Percentiles rank a stretch among this genome's conserved stretches.
phyloP scores from a whole-genome alignment of 192 early-diverging fungal genomes.

The Dissophora globulifera region DNA sequence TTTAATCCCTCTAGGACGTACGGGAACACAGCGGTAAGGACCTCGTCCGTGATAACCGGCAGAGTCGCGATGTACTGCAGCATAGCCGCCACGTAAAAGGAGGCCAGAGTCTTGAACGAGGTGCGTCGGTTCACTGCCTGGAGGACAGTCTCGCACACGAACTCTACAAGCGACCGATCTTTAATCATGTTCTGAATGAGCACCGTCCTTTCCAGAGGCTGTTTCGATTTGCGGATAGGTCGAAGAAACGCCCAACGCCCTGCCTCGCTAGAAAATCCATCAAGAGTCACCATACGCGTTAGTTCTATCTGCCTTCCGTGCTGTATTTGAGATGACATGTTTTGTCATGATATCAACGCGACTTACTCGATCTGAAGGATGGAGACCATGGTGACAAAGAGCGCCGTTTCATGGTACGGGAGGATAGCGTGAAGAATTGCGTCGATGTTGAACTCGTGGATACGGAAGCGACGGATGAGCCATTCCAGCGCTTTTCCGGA shows the following conservation, averaged over 20 bases:
- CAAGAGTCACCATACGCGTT: not conserved
- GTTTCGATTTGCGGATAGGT: conserved; percentile 61
- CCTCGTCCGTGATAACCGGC: conserved; percentile 62
- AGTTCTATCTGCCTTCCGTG: too few relatives aligned
- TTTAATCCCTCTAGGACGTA: conserved; percentile 64
- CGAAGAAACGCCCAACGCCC: conserved; percentile 70
- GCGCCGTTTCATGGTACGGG: conserved; percentile 94
- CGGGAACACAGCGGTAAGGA: conserved; percentile 68
- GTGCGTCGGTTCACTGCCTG: conserved; percentile 44
- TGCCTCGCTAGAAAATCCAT: conserved; percentile 44
- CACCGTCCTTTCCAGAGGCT: conserved; percentile 74
- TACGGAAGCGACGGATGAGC: conserved; percentile 86
- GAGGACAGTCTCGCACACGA: conserved; percentile 76
- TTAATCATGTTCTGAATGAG: conserved; percentile 76
- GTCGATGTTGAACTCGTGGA: conserved; percentile 90
- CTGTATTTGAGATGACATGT: too few relatives aligned
- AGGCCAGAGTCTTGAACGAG: conserved; percentile 65
- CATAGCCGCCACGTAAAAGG: conserved; percentile 75
- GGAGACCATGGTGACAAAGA: conserved; percentile 85
- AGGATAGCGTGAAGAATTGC: conserved; percentile 79
- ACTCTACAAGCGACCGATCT: conserved; percentile 78
- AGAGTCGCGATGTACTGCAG: conserved; percentile 64
- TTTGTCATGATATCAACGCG: too few relatives aligned
- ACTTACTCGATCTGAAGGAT: conserved; percentile 75
- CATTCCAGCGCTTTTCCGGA: conserved; percentile 92